Conservation (phyloP, 805 yeast species). For the Starmera amethionina region DNA sequence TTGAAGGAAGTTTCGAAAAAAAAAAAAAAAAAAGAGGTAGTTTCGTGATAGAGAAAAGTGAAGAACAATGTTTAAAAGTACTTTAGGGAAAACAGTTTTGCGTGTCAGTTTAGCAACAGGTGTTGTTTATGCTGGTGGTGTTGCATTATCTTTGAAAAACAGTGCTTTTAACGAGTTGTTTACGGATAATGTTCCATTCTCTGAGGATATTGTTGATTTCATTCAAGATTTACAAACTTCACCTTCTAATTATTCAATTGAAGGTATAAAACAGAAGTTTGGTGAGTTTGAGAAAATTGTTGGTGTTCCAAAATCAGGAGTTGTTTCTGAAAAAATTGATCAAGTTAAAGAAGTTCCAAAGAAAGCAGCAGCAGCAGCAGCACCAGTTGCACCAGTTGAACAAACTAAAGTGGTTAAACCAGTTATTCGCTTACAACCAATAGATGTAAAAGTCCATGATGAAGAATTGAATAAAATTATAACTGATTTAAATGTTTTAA, state of each 20-base stretch:
- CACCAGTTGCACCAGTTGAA: slow-evolving; percentile 7
- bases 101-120: slow-evolving; percentile 23
- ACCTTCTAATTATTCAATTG: slow-evolving; percentile 19
- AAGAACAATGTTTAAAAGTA: slow-evolving; percentile 16
- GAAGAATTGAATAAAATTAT: slow-evolving; percentile 14
- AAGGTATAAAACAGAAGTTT: slow-evolving; percentile 27
- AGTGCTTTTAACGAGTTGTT: slow-evolving; percentile 54
- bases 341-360: slow-evolving; percentile 11
- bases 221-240: slow-evolving; percentile 30
- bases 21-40: not conserved
- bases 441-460: slow-evolving; percentile 22
- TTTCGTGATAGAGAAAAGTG: too few relatives aligned
- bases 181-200: slow-evolving; percentile 56
- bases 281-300: slow-evolving; percentile 29
- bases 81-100: slow-evolving; percentile 22
- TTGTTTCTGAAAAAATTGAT: slow-evolving; percentile 23
- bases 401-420: slow-evolving; percentile 2
- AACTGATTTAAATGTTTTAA: slow-evolving; percentile 14
- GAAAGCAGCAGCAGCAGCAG: slow-evolving; percentile 6
- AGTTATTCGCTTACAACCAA: slow-evolving; percentile 17
- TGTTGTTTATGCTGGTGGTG: slow-evolving; percentile 46
- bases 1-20: slow-evolving; percentile 3
- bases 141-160: slow-evolving; percentile 43
- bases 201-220: slow-evolving; percentile 40
- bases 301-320: slow-evolving; percentile 29